Conservation (phyloP, 768 basidiomycete species). For the Russula brevipes region DNA sequence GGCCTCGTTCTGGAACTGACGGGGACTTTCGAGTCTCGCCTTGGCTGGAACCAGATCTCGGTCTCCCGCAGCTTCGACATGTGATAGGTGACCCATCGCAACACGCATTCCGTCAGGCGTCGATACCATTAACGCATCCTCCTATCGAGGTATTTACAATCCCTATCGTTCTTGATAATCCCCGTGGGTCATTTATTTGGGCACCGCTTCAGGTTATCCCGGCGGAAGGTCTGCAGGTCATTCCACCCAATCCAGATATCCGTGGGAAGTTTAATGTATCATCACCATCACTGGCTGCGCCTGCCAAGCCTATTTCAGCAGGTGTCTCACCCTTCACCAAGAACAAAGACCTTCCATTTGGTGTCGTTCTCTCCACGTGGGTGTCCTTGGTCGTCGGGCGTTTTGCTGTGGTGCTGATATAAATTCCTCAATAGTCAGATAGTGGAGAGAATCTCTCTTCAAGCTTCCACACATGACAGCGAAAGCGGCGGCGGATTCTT, state of each 20-base stretch:
- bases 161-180: background rate
- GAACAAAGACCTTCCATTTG: background rate
- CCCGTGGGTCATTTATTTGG: background rate
- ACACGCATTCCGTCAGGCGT: background rate
- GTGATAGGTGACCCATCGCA: slow-evolving; percentile 4
- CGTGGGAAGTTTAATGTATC: slow-evolving; percentile 9
- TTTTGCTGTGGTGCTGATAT: background rate
- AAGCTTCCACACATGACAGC: background rate
- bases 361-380: background rate
- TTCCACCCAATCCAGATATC: background rate
- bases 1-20: background rate
- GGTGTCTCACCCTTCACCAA: background rate
- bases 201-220: background rate
- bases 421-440: background rate
- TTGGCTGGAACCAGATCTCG: background rate
- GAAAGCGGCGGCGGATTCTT: background rate
- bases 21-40: background rate
- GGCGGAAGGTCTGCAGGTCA: background rate
- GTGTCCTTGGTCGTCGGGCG: background rate
- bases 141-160: background rate
- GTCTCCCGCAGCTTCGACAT: background rate
- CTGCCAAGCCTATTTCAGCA: background rate
- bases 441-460: background rate
- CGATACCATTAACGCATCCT: background rate
- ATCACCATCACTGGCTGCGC: background rate